A percentile compares a stretch with the other conserved stretches of the same genome.
These are phyloP conservation scores for Ganoderma multipileum DNA, from an alignment of 1,284 basidiomycete genomes.

Conservation along the genomic window DNA sequence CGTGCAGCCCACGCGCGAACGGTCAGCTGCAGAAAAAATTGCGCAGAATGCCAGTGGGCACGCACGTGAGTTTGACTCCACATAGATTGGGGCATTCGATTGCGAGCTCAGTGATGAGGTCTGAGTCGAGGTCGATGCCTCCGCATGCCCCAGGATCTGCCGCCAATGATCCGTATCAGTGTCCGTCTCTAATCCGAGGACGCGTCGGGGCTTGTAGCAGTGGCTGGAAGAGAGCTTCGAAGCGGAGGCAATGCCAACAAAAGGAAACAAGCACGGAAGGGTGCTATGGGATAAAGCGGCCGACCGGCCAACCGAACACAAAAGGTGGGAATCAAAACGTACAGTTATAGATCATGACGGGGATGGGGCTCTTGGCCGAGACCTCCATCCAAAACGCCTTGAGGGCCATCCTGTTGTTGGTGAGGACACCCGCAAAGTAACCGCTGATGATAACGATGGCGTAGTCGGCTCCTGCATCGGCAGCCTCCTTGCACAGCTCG, in stretches of 20 bases:
- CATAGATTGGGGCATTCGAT: slow-evolving; percentile 73
- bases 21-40: not conserved
- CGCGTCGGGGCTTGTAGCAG: slow-evolving; percentile 5
- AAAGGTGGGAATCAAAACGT: slow-evolving; percentile 14
- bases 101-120: slow-evolving; percentile 83
- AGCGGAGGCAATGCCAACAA: not conserved
- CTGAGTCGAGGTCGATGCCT: slow-evolving; percentile 88
- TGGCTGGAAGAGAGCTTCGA: not conserved
- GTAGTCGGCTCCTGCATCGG: slow-evolving; percentile 82
- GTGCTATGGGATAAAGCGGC: not conserved
- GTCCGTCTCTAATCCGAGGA: not conserved
- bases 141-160: slow-evolving; percentile 83
- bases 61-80: slow-evolving; percentile 89
- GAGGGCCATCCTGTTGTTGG: slow-evolving; percentile 67
- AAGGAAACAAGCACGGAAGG: not conserved
- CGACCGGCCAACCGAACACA: not conserved
- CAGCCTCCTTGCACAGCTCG: slow-evolving; percentile 74
- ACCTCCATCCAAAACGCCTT: slow-evolving; percentile 82
- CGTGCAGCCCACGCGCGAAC: not conserved
- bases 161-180: slow-evolving; percentile 14
- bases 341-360: slow-evolving; percentile 54
- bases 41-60: slow-evolving; percentile 24
- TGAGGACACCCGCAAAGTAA: slow-evolving; percentile 82
- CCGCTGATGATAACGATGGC: slow-evolving; percentile 85
- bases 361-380: slow-evolving; percentile 79